A percentile compares a stretch with the other conserved stretches of the same genome.
These are phyloP conservation scores for Tetrapyrgos nigripes DNA, from an alignment of 1,284 basidiomycete genomes.

Conservation along the genomic window DNA sequence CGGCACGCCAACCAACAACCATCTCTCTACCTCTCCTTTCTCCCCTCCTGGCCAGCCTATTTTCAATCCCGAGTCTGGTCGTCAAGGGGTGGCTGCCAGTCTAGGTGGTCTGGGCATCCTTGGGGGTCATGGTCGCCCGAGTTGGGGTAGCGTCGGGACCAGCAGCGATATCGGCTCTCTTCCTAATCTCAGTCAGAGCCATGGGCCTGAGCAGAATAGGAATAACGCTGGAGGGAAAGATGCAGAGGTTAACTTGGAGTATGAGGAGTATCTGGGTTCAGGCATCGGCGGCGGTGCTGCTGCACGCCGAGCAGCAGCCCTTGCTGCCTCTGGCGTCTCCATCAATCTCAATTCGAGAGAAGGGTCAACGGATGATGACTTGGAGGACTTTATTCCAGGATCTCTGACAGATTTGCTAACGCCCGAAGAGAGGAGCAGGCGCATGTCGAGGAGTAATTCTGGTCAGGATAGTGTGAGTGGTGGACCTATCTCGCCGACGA, in stretches of 20 bases:
- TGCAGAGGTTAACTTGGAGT: slow-evolving; percentile 39
- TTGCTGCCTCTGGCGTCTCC: not conserved
- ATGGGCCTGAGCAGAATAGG: slow-evolving; percentile 13
- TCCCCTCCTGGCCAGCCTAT: slow-evolving; percentile 71
- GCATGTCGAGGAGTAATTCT: slow-evolving; percentile 76
- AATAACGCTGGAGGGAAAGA: slow-evolving; percentile 20
- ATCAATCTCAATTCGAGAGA: slow-evolving; percentile 43
- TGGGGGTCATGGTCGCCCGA: slow-evolving; percentile 32
- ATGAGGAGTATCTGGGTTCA: slow-evolving; percentile 32
- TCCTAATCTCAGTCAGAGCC: slow-evolving; percentile 18
- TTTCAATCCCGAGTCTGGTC: slow-evolving; percentile 39
- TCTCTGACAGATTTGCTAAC: slow-evolving; percentile 89
- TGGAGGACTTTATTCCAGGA: slow-evolving; percentile 89
- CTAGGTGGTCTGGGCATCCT: slow-evolving; percentile 44
- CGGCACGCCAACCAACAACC: slow-evolving; percentile 29
- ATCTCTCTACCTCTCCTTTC: slow-evolving; percentile 66
- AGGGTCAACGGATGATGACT: slow-evolving; percentile 69
- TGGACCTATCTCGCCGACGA: slow-evolving; percentile 14
- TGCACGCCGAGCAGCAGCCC: not conserved
- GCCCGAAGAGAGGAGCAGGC: slow-evolving; percentile 78
- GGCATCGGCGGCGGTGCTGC: slow-evolving; percentile 25
- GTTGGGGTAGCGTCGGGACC: slow-evolving; percentile 25
- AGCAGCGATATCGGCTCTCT: slow-evolving; percentile 31
- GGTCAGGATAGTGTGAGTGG: slow-evolving; percentile 40
- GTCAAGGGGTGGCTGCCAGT: slow-evolving; percentile 36